Evolutionary conservation across 2,329 filamentous ascomycete genomes (phyloP), one percentile per base, ranked within the genome.

Genomic region (Fusarium albidum): DNA sequence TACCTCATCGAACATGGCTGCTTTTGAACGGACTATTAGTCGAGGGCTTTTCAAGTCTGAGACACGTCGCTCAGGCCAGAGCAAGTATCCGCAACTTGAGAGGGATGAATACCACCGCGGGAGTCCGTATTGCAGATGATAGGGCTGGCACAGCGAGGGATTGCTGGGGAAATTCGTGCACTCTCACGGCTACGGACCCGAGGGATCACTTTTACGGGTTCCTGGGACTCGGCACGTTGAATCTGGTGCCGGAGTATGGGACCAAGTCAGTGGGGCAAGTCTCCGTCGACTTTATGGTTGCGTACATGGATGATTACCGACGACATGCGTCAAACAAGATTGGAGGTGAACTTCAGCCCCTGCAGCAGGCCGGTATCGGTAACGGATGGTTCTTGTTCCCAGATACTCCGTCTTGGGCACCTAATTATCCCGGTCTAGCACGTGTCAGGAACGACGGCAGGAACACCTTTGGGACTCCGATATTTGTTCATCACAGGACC

Each of bases 141-240:
- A n/a, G n/a, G n/a, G n/a, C n/a, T n/a, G n/a, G n/a, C n/a, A n/a
- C n/a, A n/a, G n/a, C n/a, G 18, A 31, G n/a, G 5, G 9, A 9
- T 25, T 14, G 9, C 11, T 43, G 41, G 41, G 2, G n/a, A n/a
- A 9, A 11, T n/a, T 26, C 13, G 17, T 3, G 7, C 13, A 9
- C 8, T 6, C 25, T 43, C 8, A 10, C 9, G 9, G 13, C 52
- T 10, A 52, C 25, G 5, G n/a, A 52, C 5, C 48, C 48, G 0
- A 55, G 42, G 14, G 52, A 55, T 17, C 38, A 55, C 15, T 52
- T 47, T 12, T 52, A 55, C 10, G 41, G 48, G 6, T 45, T 55
- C 28, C 37, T 55, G 7, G 38, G 41, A 9, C 14, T 55, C 6
- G 28, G 31, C 2, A 14, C 18, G n/a, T 27, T 52, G 12, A 9